Evolutionary conservation across 768 basidiomycete species (phyloP), one percentile per base, ranked within the genome.

Genomic region (Coprinopsis marcescibilis): DNA sequence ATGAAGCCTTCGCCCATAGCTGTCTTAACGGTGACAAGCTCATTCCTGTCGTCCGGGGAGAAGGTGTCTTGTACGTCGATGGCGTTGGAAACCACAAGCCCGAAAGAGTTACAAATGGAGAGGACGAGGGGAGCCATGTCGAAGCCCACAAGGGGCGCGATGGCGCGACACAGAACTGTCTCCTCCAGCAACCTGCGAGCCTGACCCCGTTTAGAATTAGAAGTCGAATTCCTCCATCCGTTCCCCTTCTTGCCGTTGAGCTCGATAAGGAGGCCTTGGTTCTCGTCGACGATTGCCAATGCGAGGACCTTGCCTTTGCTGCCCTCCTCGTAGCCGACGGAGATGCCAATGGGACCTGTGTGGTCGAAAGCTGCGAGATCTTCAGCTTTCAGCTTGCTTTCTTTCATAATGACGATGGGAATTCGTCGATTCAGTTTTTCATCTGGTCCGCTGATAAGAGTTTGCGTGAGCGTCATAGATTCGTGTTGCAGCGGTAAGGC

Each of bases 1-100:
- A 14, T 6, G 10, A 66, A 57, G 4, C 50, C 53, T 24, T 67
- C 59, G 1, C 72, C 75, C 2, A 76, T 55, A 21, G 72, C 63
- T 1, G 57, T 65, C 51, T 65, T 57, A 52, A 82, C 70, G 0
- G 71, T 64, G 1, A 58, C 60, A 5, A 71, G 43, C 4, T 77
- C 73, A 29, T 65, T 63, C 24, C 75, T 69, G 17, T 43, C 41
- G 15, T 64, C 64, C 5, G 66, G 62, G 7, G 30, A 12, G 53
- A 73, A 73, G 2, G 66, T 72, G 3, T 75, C 76, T 52, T 83
- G 80, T 17, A 85, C 70, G 54, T 83, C 80, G 30, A 83, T 58
- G n/a, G 68, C 80, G 24, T 72, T 68, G 5, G 60, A 56, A 34
- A 83, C 53, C 30, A 69, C 69, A 19, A 82, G 52, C 1, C 58